Evolutionary conservation across 2,329 filamentous ascomycete species (phyloP).

Genomic region (Fusarium keratoplasticum): DNA sequence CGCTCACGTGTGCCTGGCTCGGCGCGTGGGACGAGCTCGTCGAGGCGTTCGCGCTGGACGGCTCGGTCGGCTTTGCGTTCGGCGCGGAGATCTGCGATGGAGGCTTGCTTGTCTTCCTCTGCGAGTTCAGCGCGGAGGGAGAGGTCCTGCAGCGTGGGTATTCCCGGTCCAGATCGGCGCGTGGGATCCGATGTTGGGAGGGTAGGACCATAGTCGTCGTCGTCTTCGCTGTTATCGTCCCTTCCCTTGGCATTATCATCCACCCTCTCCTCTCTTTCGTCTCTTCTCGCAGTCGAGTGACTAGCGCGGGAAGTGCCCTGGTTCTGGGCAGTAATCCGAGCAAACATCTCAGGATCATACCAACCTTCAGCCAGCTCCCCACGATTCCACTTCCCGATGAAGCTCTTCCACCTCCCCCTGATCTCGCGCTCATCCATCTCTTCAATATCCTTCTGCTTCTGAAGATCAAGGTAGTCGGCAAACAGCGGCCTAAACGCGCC

Average conservation of each 20-base stretch:
- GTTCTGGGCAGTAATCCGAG: slow-evolving; percentile 48
- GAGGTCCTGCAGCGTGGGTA: slow-evolving; percentile 81
- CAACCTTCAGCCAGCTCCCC: slow-evolving; percentile 89
- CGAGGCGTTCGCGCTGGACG: slow-evolving; percentile 76
- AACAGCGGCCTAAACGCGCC: slow-evolving; percentile 76
- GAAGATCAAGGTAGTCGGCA: slow-evolving; percentile 86
- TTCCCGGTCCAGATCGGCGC: slow-evolving; percentile 63
- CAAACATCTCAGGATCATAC: slow-evolving; percentile 85
- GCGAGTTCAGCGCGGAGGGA: slow-evolving; percentile 66
- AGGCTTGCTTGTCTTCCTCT: slow-evolving; percentile 62
- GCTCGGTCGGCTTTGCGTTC: slow-evolving; percentile 74
- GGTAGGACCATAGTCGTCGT: slow-evolving; percentile 67
- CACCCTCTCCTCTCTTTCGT: slow-evolving; percentile 32
- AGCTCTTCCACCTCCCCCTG: slow-evolving; percentile 92
- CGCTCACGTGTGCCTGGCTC: slow-evolving; percentile 86
- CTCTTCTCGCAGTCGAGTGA: slow-evolving; percentile 16
- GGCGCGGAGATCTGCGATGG: slow-evolving; percentile 67
- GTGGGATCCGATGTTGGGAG: slow-evolving; percentile 41
- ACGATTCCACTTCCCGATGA: slow-evolving; percentile 90
- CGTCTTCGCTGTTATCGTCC: slow-evolving; percentile 50
- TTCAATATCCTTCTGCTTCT: slow-evolving; percentile 80
- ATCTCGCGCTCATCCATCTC: slow-evolving; percentile 80
- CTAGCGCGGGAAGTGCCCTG: slow-evolving; percentile 13
- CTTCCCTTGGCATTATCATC: slow-evolving; percentile 60
- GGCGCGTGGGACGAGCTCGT: slow-evolving; percentile 85